Conservation (phyloP, 2,329 filamentous ascomycete species). For the Corniculantispora saksenae region DNA sequence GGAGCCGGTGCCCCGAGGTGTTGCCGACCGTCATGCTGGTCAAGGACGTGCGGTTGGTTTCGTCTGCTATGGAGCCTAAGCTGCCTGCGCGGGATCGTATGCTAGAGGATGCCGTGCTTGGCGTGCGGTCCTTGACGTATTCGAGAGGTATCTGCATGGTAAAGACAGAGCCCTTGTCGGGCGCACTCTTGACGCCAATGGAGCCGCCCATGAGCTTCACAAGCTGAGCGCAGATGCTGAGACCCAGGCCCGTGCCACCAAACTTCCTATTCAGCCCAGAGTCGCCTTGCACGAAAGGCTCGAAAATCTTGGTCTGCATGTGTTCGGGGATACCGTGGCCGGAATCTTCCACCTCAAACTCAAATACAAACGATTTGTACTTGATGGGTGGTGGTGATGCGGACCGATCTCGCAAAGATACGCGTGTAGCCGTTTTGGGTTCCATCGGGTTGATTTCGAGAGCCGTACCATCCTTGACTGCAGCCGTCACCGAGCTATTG, state of each 20-base stretch:
- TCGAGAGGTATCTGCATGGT: slow-evolving; percentile 80
- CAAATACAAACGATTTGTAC: slow-evolving; percentile 71
- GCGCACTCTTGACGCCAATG: slow-evolving; percentile 69
- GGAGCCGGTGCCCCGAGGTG: background rate
- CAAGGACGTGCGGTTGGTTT: slow-evolving; percentile 3
- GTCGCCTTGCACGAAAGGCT: slow-evolving; percentile 94
- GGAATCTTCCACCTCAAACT: slow-evolving; percentile 86
- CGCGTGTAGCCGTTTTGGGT: slow-evolving; percentile 1
- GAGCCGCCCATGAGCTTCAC: slow-evolving; percentile 81
- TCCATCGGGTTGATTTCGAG: slow-evolving; percentile 19
- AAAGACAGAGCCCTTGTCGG: slow-evolving; percentile 77
- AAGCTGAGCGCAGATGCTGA: slow-evolving; percentile 88
- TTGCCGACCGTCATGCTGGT: slow-evolving; percentile 19
- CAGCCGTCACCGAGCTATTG: background rate
- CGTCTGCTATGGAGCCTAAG: slow-evolving; percentile 30
- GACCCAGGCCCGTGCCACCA: slow-evolving; percentile 81
- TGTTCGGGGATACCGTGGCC: slow-evolving; percentile 81
- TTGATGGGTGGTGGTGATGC: slow-evolving; percentile 9
- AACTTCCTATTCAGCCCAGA: slow-evolving; percentile 88
- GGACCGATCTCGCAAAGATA: slow-evolving; percentile 4
- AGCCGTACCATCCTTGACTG: slow-evolving; percentile 13
- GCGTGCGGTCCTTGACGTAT: slow-evolving; percentile 67
- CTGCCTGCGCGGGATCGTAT: slow-evolving; percentile 46
- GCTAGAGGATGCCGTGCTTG: slow-evolving; percentile 29
- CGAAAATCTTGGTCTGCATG: slow-evolving; percentile 82